phyloP scores from a whole-genome alignment of 1,284 basidiomycete genomes.

The Erythrobasidium hasegawianum region DNA sequence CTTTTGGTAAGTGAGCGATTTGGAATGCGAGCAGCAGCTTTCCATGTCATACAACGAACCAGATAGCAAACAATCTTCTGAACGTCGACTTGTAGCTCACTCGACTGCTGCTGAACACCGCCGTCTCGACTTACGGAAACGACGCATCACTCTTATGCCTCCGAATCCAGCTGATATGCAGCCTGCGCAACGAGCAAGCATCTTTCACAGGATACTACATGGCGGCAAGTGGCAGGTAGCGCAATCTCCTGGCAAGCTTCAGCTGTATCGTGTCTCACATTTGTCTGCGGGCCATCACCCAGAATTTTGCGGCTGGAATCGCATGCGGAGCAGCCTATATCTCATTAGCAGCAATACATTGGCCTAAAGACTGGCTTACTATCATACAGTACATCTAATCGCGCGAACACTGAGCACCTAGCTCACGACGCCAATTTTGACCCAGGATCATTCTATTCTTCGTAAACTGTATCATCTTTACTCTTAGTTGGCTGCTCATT shows the following conservation, averaged over 20 bases:
- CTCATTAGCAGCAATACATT: slow-evolving; percentile 14
- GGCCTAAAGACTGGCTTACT: slow-evolving; percentile 15
- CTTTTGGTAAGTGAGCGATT: too few relatives aligned
- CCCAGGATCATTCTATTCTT: slow-evolving; percentile 25
- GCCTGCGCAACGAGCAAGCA: neutral
- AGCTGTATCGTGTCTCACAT: too few relatives aligned
- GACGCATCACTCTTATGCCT: too few relatives aligned
- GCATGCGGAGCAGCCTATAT: slow-evolving; percentile 26
- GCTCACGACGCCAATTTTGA: too few relatives aligned
- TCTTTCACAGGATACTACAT: slow-evolving; percentile 18
- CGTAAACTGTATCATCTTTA: slow-evolving; percentile 20
- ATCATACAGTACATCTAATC: slow-evolving; percentile 5
- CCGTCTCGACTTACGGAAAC: too few relatives aligned
- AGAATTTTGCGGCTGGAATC: slow-evolving; percentile 26
- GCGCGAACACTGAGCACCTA: too few relatives aligned
- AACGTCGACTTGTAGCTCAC: too few relatives aligned
- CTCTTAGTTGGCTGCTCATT: slow-evolving; percentile 22
- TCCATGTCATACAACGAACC: too few relatives aligned
- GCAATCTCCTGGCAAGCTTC: neutral
- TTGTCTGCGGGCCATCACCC: neutral
- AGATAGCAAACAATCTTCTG: too few relatives aligned
- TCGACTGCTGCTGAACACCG: too few relatives aligned
- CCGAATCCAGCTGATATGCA: too few relatives aligned
- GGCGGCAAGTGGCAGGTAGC: slow-evolving; percentile 29
- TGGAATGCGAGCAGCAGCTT: too few relatives aligned